Percentiles rank a stretch among this genome's conserved stretches.
Evolutionary conservation across 192 early-diverging fungal genomes (phyloP).

Genomic region (Gorgonomyces haynaldii): DNA sequence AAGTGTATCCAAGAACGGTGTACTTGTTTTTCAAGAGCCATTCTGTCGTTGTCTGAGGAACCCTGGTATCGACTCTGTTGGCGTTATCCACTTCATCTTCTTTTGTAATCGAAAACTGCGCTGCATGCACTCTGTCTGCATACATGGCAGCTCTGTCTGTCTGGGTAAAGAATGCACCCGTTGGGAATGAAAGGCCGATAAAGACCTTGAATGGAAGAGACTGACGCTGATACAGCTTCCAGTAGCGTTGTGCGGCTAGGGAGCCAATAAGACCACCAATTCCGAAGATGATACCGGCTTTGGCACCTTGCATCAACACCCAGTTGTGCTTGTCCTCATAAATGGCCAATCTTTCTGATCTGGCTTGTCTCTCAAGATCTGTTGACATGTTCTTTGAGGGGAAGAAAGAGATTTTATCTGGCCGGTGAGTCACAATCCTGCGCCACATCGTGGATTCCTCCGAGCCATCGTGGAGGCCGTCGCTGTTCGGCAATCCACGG

Average conservation of each 20-base stretch:
- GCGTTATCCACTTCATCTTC: constrained; percentile 4
- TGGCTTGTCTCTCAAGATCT: too few relatives aligned
- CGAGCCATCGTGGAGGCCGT: too few relatives aligned
- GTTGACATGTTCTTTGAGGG: too few relatives aligned
- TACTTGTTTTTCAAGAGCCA: not conserved
- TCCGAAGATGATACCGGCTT: too few relatives aligned
- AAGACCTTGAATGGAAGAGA: constrained; percentile 13
- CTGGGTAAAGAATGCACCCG: constrained; percentile 20
- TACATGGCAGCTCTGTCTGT: constrained; percentile 21
- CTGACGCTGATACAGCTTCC: constrained; percentile 4
- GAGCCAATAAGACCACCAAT: not conserved
- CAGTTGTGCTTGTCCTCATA: too few relatives aligned
- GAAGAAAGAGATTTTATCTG: too few relatives aligned
- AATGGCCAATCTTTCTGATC: too few relatives aligned
- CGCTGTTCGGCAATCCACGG: too few relatives aligned
- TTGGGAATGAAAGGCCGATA: too few relatives aligned
- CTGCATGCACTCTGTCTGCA: constrained; percentile 14
- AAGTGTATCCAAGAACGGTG: constrained; percentile 2
- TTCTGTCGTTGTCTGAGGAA: not conserved
- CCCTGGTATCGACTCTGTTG: not conserved
- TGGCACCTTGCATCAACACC: too few relatives aligned
- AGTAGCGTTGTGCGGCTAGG: constrained; percentile 6
- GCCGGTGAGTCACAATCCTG: too few relatives aligned
- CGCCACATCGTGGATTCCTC: too few relatives aligned
- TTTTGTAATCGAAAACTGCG: constrained; percentile 14